Evolutionary conservation across 805 yeast genomes (phyloP).

Genomic region (Kazachstania kunashirensis): DNA sequence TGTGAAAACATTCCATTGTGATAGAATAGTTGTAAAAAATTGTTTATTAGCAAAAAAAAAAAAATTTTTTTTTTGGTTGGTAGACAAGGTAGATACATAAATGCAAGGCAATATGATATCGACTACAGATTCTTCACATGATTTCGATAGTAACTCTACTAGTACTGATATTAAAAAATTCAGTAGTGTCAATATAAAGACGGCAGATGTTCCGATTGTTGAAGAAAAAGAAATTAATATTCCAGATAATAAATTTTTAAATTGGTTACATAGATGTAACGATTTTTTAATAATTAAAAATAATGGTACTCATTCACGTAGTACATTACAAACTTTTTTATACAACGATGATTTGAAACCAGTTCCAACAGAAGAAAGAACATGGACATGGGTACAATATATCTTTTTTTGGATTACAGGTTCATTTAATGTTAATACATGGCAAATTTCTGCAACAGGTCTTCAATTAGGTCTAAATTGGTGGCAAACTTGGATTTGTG

Average conservation of each 20-base stretch:
- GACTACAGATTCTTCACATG: no score
- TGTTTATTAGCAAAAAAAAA: no score
- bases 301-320: not conserved
- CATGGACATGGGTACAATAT: conserved; percentile 78
- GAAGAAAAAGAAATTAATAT: conserved; percentile 2
- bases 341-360: conserved; percentile 73
- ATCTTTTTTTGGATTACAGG: conserved; percentile 84
- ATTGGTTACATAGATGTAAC: not conserved
- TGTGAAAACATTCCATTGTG: no score
- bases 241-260: not conserved
- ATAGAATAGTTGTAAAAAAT: no score
- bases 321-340: conserved; percentile 37
- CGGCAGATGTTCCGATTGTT: no score
- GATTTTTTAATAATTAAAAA: conserved; percentile 3
- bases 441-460: conserved; percentile 89
- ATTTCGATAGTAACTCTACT: no score
- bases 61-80: no score
- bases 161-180: no score
- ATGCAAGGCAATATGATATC: no score
- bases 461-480: conserved; percentile 68
- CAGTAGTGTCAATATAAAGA: no score
- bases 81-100: no score
- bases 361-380: conserved; percentile 61
- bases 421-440: conserved; percentile 81
- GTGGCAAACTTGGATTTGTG: conserved; percentile 90